A percentile compares a stretch with the other conserved stretches of the same genome.
Evolutionary conservation across 306 rosid species (phyloP).

Genomic region (Inga oerstediana): DNA sequence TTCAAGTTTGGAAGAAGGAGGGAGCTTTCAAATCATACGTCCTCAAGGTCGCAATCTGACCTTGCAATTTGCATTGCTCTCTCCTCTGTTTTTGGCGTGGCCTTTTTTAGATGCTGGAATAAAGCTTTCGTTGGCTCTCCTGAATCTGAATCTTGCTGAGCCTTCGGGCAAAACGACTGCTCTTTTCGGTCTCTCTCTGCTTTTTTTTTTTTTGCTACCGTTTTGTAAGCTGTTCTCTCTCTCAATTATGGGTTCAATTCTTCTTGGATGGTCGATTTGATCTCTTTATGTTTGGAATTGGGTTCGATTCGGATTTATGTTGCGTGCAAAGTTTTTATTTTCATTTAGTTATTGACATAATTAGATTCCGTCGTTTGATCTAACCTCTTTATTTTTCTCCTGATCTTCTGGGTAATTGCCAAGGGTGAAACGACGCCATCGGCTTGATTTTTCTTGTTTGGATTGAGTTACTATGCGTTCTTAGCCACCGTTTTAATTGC

Average conservation of each 20-base stretch:
- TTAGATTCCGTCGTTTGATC: neutral
- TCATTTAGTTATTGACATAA: neutral
- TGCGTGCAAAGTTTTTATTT: neutral
- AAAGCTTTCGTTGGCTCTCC: neutral
- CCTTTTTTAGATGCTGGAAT: neutral
- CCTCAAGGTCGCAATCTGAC: neutral
- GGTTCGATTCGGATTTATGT: constrained; percentile 6
- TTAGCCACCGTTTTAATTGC: constrained; percentile 9
- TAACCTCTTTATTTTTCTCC: neutral
- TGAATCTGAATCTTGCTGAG: constrained; percentile 34
- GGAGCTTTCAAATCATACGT: neutral
- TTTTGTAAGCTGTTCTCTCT: constrained; percentile 23
- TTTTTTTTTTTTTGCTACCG: constrained; percentile 10
- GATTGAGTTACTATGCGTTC: neutral
- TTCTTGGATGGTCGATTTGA: neutral
- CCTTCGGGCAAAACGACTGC: neutral
- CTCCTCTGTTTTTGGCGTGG: constrained; percentile 9
- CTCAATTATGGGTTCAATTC: constrained; percentile 5
- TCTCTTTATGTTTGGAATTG: neutral
- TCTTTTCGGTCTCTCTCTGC: neutral
- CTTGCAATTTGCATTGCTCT: neutral
- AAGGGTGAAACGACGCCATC: neutral
- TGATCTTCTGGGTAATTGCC: constrained; percentile 17
- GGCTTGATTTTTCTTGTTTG: constrained; percentile 1
- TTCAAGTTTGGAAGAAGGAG: neutral